Conservation (phyloP, 345 rosid genomes). For the Rhizophora apiculata region DNA sequence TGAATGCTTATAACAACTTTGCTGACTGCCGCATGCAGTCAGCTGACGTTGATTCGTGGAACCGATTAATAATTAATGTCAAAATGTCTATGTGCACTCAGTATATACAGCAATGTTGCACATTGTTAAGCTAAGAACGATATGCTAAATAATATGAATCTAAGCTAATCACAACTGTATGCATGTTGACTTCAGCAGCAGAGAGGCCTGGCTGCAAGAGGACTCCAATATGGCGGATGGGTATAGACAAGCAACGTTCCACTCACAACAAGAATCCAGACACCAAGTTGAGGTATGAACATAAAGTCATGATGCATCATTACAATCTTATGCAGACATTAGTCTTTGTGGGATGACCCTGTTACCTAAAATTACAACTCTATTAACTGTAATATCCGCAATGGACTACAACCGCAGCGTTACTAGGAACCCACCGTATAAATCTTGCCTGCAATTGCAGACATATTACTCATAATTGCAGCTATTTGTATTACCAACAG, state of each 20-base stretch:
- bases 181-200: conserved; percentile 18
- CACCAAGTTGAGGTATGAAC: conserved; percentile 27
- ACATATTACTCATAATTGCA: no score
- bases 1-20: no score
- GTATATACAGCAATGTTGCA: no score
- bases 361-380: background rate
- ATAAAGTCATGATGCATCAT: background rate
- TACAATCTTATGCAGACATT: background rate
- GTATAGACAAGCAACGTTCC: conserved; percentile 21
- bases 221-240: conserved; percentile 27
- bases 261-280: conserved; percentile 17
- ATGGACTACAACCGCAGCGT: background rate
- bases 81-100: no score
- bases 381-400: background rate
- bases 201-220: conserved; percentile 31
- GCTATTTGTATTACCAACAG: no score
- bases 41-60: no score
- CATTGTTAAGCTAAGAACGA: background rate
- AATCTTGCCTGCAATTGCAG: no score
- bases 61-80: no score
- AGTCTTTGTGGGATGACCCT: background rate
- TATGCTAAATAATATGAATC: background rate
- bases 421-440: no score
- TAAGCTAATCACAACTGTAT: background rate
- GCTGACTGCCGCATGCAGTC: no score